phyloP scores from a whole-genome alignment of 306 rosid genomes.

The Pueraria montana region DNA sequence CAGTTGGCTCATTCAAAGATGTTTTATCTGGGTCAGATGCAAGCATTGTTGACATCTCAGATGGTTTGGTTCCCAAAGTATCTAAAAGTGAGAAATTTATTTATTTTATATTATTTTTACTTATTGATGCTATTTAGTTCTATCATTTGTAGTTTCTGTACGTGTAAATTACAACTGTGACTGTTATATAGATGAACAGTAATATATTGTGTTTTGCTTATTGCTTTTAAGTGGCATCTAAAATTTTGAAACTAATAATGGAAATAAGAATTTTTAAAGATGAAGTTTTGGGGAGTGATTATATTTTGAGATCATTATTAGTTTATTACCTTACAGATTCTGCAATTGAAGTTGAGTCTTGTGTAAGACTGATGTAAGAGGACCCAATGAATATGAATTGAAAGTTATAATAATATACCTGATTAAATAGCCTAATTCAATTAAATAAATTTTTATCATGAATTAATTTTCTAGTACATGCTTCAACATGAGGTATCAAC shows the following conservation, averaged over 20 bases:
- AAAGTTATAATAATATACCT: not conserved
- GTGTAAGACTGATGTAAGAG: conserved; percentile 11
- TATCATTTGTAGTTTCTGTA: not conserved
- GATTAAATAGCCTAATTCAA: conserved; percentile 4
- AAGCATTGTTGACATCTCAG: conserved; percentile 41
- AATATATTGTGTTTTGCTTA: not conserved
- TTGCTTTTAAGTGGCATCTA: conserved; percentile 19
- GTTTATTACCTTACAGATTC: not conserved
- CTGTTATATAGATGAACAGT: conserved; percentile 5
- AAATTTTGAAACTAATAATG: conserved; percentile 27
- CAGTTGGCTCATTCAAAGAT: conserved; percentile 52
- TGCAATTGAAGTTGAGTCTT: not conserved
- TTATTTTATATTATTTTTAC: not conserved
- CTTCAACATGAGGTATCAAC: not conserved
- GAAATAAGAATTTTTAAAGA: not conserved
- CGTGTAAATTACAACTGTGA: not conserved
- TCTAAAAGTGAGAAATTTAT: conserved; percentile 51
- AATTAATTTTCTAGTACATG: not conserved
- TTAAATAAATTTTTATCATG: not conserved
- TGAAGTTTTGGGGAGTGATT: not conserved
- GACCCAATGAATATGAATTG: conserved; percentile 11
- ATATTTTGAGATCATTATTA: not conserved
- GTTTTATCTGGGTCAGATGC: conserved; percentile 16
- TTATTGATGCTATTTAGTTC: conserved; percentile 3
- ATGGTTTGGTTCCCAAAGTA: conserved; percentile 8